Base-by-base conservation (phyloP, 2,329 filamentous ascomycete genomes). In the Dichotomopilus funicola region DNA sequence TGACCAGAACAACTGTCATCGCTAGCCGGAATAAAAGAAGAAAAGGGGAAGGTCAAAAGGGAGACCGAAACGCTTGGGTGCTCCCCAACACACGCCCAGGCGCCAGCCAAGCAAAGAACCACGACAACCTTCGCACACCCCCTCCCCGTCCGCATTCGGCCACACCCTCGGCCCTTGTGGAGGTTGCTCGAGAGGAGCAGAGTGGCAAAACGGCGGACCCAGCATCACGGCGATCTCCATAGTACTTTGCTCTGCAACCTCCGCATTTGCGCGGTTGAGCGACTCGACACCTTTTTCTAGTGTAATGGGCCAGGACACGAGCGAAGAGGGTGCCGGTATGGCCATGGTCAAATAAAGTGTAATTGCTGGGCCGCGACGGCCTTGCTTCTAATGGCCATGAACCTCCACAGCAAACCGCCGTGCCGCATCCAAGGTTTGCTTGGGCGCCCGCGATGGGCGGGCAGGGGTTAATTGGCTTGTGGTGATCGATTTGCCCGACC, bases 401-500 rank as follows among this genome's bases (percentile, higher is more conserved):
- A 27, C 19, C 19, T 27, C 19, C 19, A 27, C 19, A 27, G 19
- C 19, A 27, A 27, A 27, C 19, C 19, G 19, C 19, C 19, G 19
- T 27, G 19, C 19, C 19, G 19, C 19, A 27, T 27, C 19, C 19
- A 27, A 27, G 19, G 19, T 27, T 27, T 27, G 19, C 19, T 27
- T 27, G 19, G 19, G 19, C 19, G 19, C 19, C 19, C 19, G 19
- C 19, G 19, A 27, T 27, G 19, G 19, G 19, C 7, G 33, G 36
- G 57, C 54, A 62, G 11, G 40, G 19, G 19, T 27, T 27, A 27
- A 27, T 27, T 27, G 27, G 36, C 36, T 33, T 35, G 50, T 35
- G 49, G 19, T 36, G 51, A 53, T 63, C 61, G 58, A 63, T 61
- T 61, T 58, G 61, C 45, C 37, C 51, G 58, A 48, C 55, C 52